Percentiles rank a stretch among this genome's conserved stretches.
These are phyloP conservation scores for Magnusiomyces magnusii DNA, from an alignment of 1,139 yeast genomes.

Conservation along the genomic window DNA sequence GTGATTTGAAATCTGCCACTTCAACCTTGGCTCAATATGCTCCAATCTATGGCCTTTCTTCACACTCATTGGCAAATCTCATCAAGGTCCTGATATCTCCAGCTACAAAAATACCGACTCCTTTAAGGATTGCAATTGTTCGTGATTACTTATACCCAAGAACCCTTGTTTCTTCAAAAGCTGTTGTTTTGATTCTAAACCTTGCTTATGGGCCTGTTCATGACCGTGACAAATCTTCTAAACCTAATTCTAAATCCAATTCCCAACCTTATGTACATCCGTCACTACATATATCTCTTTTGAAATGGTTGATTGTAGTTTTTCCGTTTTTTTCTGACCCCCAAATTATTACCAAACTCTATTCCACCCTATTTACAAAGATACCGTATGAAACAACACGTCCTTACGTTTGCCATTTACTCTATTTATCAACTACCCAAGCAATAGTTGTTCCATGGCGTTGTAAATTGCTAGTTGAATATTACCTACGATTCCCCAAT, in stretches of 20 bases:
- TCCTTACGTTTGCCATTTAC: constrained; percentile 38
- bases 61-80: constrained; percentile 10
- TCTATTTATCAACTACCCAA: constrained; percentile 35
- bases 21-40: not conserved
- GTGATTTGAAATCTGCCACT: not conserved
- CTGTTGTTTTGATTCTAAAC: constrained; percentile 14
- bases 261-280: constrained; percentile 10
- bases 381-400: constrained; percentile 42
- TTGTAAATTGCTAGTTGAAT: constrained; percentile 32
- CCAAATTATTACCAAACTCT: constrained; percentile 25
- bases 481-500: constrained; percentile 31
- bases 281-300: constrained; percentile 30
- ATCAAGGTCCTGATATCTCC: too few species aligned
- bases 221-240: not conserved
- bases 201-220: not conserved
- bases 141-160: constrained; percentile 16
- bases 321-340: constrained; percentile 30
- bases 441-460: constrained; percentile 36
- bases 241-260: constrained; percentile 1
- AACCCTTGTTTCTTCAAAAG: constrained; percentile 13
- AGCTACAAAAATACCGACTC: constrained; percentile 13
- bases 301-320: constrained; percentile 38
- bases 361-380: constrained; percentile 38
- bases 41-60: not conserved
- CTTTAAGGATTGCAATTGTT: constrained; percentile 12